A percentile compares a stretch with the other conserved stretches of the same genome.
phyloP scores from a whole-genome alignment of 176 grass and related monocot species.

The Guadua angustifolia region DNA sequence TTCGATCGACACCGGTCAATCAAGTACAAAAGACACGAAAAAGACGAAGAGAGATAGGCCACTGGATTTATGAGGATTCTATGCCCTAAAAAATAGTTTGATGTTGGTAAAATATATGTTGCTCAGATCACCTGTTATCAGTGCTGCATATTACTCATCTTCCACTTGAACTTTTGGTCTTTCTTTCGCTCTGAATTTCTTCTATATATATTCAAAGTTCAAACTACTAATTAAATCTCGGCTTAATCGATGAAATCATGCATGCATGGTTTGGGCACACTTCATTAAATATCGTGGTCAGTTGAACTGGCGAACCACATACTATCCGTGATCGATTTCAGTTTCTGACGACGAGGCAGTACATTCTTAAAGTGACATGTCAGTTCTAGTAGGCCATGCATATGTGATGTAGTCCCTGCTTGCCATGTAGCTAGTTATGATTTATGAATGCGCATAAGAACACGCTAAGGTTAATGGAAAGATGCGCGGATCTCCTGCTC shows the following conservation, averaged over 20 bases:
- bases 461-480: background rate
- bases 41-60: constrained; percentile 34
- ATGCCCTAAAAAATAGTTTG: background rate
- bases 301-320: constrained; percentile 32
- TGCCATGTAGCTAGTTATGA: constrained; percentile 1
- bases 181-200: background rate
- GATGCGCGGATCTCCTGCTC: no score
- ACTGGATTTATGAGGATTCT: constrained; percentile 27
- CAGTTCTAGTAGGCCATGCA: constrained; percentile 40
- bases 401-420: constrained; percentile 41
- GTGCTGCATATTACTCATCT: background rate
- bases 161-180: background rate
- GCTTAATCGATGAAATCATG: constrained; percentile 29
- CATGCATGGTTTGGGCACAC: constrained; percentile 13
- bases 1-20: constrained; percentile 34
- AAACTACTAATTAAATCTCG: background rate
- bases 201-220: background rate
- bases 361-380: constrained; percentile 56
- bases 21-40: constrained; percentile 33
- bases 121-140: background rate
- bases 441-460: background rate
- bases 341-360: constrained; percentile 34
- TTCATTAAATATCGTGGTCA: constrained; percentile 19
- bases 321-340: constrained; percentile 43
- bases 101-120: background rate